Conservation (phyloP, 768 basidiomycete species). For the Mycena chlorophos region DNA sequence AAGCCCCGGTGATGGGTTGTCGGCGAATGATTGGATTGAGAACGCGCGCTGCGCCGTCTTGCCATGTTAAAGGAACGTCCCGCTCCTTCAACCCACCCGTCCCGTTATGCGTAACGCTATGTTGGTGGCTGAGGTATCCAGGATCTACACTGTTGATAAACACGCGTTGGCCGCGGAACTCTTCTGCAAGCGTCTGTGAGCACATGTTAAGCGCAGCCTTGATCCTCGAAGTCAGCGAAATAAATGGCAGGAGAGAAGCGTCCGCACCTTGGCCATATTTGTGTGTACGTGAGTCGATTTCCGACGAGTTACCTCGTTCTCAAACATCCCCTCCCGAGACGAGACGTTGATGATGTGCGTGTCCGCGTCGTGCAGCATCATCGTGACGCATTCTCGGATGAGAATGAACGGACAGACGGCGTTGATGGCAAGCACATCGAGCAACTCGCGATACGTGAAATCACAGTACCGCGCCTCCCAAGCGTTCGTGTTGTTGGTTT, state of each 20-base stretch:
- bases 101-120: constrained; percentile 30
- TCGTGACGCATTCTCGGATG: constrained; percentile 33
- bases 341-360: constrained; percentile 37
- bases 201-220: constrained; percentile 40
- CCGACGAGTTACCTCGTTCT: constrained; percentile 24
- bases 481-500: constrained; percentile 19
- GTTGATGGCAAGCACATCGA: constrained; percentile 38
- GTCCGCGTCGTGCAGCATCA: constrained; percentile 25
- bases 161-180: constrained; percentile 31
- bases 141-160: constrained; percentile 38
- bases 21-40: constrained; percentile 37
- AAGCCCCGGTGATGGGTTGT: constrained; percentile 34
- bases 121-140: constrained; percentile 39
- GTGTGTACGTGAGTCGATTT: constrained; percentile 36
- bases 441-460: constrained; percentile 38
- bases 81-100: constrained; percentile 17
- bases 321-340: constrained; percentile 38
- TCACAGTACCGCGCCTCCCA: constrained; percentile 36
- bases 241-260: background rate
- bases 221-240: background rate
- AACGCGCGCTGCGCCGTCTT: constrained; percentile 35
- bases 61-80: constrained; percentile 34
- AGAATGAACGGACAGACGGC: constrained; percentile 40
- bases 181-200: constrained; percentile 35
- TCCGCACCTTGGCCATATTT: constrained; percentile 34